Base-by-base conservation (phyloP, 2,329 filamentous ascomycete species). In the Aureobasidium sp. region DNA sequence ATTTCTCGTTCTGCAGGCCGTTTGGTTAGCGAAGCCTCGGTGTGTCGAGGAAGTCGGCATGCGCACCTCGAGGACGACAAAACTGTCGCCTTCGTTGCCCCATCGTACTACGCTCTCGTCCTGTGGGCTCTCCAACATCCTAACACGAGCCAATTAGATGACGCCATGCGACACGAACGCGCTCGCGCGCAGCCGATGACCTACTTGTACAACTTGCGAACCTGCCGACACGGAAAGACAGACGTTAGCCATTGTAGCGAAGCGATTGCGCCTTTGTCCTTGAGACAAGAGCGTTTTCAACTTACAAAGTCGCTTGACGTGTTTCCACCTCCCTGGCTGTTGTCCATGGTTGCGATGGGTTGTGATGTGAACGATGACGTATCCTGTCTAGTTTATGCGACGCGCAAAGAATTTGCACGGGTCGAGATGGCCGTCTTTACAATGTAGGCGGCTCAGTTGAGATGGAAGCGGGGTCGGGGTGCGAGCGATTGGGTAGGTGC, bases 201-300 rank as follows among this genome's bases (percentile, higher is more conserved):
- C 77, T 86, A 97, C 93, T 96, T 96, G 83, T 97, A 97, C 67
- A 97, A 81, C 79, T 97, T 97, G 81, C 93, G 91, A 78, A 97
- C 92, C 92, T 97, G 69, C 57, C 33, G 48, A 48, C 14, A 31
- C 48, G 68, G 58, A 17, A 31, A 22, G 44, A 24, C n/a, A 33
- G 6, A 48, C 17, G 22, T 31, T 61, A 40, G 61, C 61, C 6
- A 48, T 61, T 58, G 50, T 17, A 49, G 27, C 56, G 14, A 24
- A 19, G 19, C 5, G 11, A 39, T 48, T 45, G 56, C 39, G 53
- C n/a, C 53, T 35, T 35, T 45, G 22, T 39, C 40, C 8, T 37
- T 24, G 9, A n/a, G 50, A 39, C 49, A 17, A 17, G 49, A 22
- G 17, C 33, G 33, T 24, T 17, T 4, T 24, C 39, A 63, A 88